These are phyloP conservation scores for Tricholoma bakamatsutake DNA, from an alignment of 768 basidiomycete genomes.

Conservation along the genomic window DNA sequence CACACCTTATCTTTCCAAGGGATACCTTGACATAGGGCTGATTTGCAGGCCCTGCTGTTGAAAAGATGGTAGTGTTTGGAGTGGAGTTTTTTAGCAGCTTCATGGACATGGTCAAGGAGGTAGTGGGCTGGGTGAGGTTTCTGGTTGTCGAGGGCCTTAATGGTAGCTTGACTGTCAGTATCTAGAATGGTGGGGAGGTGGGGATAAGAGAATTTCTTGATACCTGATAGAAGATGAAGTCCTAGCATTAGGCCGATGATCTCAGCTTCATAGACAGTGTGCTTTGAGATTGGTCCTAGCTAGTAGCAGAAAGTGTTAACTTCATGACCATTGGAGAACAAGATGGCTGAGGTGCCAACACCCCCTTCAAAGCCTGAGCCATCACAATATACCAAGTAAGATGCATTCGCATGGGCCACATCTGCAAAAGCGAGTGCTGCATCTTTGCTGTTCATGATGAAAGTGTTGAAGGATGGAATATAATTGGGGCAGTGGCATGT, in stretches of 20 bases:
- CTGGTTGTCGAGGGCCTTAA: background rate
- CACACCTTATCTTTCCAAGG: background rate
- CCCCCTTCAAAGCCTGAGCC: conserved; percentile 6
- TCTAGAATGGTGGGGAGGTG: background rate
- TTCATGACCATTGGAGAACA: background rate
- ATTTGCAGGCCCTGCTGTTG: background rate
- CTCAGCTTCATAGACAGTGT: conserved; percentile 7
- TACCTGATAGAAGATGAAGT: conserved; percentile 3
- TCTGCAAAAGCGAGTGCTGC: background rate
- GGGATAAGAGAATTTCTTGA: background rate
- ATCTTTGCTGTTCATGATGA: background rate
- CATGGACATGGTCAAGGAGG: conserved; percentile 3
- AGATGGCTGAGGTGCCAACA: conserved; percentile 4
- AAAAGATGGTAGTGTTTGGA: background rate
- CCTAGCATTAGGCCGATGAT: conserved; percentile 4
- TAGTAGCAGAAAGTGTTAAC: background rate
- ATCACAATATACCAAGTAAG: conserved; percentile 2
- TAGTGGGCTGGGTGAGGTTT: background rate
- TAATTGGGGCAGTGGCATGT: background rate
- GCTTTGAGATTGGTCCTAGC: background rate
- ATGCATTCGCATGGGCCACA: background rate
- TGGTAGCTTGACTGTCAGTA: conserved; percentile 7
- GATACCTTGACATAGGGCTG: background rate
- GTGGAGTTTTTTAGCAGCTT: conserved; percentile 1
- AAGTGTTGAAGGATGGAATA: background rate